A percentile compares a stretch with the other conserved stretches of the same genome.
phyloP scores from a whole-genome alignment of 768 basidiomycete species.

The Thelephora aurantiotincta region DNA sequence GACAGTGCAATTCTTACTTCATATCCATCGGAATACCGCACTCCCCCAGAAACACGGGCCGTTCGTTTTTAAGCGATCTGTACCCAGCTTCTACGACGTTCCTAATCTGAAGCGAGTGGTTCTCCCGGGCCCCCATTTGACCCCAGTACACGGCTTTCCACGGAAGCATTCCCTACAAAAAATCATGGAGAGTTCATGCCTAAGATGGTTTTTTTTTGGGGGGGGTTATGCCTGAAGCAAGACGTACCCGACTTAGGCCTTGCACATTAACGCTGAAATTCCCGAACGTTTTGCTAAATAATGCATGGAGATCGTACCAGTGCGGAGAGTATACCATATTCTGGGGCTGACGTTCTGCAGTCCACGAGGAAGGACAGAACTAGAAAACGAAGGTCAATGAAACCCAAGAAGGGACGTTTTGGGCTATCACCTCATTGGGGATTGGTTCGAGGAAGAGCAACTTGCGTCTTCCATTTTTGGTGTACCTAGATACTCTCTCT shows the following conservation, averaged over 20 bases:
- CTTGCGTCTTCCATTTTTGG: slow-evolving; percentile 30
- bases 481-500: slow-evolving; percentile 34
- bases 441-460: slow-evolving; percentile 73
- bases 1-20: slow-evolving; percentile 46
- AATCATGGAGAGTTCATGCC: slow-evolving; percentile 5
- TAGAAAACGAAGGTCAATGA: slow-evolving; percentile 15
- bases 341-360: slow-evolving; percentile 39
- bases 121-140: slow-evolving; percentile 63
- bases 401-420: neutral
- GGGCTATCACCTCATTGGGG: slow-evolving; percentile 68
- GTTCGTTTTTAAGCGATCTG: slow-evolving; percentile 51
- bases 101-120: slow-evolving; percentile 69
- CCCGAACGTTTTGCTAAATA: slow-evolving; percentile 76
- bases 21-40: slow-evolving; percentile 95
- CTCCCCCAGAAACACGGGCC: slow-evolving; percentile 81
- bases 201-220: neutral
- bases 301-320: slow-evolving; percentile 84
- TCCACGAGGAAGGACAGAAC: slow-evolving; percentile 77
- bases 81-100: slow-evolving; percentile 65
- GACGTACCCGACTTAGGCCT: slow-evolving; percentile 66
- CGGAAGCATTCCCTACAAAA: slow-evolving; percentile 68
- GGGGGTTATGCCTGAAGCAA: neutral
- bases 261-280: slow-evolving; percentile 89
- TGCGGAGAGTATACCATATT: slow-evolving; percentile 66
- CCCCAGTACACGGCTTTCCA: slow-evolving; percentile 81